Evolutionary conservation across 495 filamentous ascomycete genomes (phyloP), one percentile per base, ranked within the genome.

Genomic region (Aspergillus diversus): DNA sequence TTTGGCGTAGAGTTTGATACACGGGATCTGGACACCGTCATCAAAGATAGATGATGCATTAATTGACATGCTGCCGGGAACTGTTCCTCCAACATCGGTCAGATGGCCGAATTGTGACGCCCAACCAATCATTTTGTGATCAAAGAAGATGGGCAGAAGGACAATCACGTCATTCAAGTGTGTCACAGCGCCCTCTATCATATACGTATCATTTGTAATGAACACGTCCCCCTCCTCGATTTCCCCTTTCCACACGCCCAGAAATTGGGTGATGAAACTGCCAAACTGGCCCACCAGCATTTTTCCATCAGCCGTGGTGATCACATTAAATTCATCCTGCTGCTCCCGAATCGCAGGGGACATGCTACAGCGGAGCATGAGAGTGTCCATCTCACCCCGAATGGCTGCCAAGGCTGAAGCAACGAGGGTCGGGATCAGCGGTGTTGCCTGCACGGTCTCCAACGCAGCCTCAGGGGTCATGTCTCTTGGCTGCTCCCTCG

Each of bases 271-370:
- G 61, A 84, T 84, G 64, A 83, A 83, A 59, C 77, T 80, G 11
- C 81, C 81, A 34, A 83, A 81, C 55, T 84, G 80, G 3, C 80
- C 81, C 7, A 81, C 81, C 7, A 84, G 66, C 81, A 84, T 84
- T 43, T 81, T 74, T 1, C 81, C 80, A 0, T 71, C 64, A 1
- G 73, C 64, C 15, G 81, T 75, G 0, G 80, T 82, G 58, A 83
- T 84, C 35, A 84, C 79, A 46, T 83, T 83, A 67, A 81, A 83
- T 35, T 84, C 80, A 33, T 84, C 81, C 55, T 83, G 81, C 46
- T 84, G 80, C 56, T 84, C 81, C 34, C 80, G 74, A 43, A 82
- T 82, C 0, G 80, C 80, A 1, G 81, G 80, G 0, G 77, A 81
- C 80, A 83, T 83, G 17, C 79, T 80, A 60, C 78, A 82, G 9